Conservation (phyloP, 1,139 yeast species). For the Casaregolazyma lundiana region DNA sequence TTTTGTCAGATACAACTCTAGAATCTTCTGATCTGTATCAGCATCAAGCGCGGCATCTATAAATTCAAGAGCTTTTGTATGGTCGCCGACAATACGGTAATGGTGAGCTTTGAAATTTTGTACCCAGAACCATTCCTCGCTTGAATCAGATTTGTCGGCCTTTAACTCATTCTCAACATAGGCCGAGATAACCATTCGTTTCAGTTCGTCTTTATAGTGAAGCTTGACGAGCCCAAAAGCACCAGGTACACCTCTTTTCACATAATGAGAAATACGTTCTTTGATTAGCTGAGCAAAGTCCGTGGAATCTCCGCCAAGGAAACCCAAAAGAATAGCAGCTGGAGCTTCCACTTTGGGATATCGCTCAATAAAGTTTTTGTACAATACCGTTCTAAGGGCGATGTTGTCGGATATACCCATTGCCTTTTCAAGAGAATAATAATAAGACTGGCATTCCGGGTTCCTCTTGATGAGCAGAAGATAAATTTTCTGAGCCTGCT, state of each 20-base stretch:
- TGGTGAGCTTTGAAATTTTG: conserved; percentile 80
- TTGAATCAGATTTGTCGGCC: conserved; percentile 29
- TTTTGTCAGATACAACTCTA: conserved; percentile 73
- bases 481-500: conserved; percentile 66
- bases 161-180: conserved; percentile 37
- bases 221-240: conserved; percentile 83
- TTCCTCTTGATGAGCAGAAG: conserved; percentile 74
- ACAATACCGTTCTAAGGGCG: conserved; percentile 38
- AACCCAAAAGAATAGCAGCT: conserved; percentile 68
- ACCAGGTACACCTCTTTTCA: conserved; percentile 84
- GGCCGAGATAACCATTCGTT: conserved; percentile 47
- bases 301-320: conserved; percentile 49
- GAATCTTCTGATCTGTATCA: conserved; percentile 52
- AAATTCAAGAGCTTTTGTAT: conserved; percentile 47
- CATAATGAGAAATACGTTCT: conserved; percentile 54
- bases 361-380: conserved; percentile 57
- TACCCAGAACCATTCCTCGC: conserved; percentile 69
- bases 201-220: conserved; percentile 52
- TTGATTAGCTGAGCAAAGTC: conserved; percentile 43
- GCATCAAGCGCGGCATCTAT: conserved; percentile 65
- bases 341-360: conserved; percentile 88
- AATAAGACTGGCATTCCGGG: conserved; percentile 73
- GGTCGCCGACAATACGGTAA: conserved; percentile 50
- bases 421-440: conserved; percentile 59
- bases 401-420: conserved; percentile 38